Conservation (phyloP, 2,329 filamentous ascomycete genomes). For the Fusarium poae region DNA sequence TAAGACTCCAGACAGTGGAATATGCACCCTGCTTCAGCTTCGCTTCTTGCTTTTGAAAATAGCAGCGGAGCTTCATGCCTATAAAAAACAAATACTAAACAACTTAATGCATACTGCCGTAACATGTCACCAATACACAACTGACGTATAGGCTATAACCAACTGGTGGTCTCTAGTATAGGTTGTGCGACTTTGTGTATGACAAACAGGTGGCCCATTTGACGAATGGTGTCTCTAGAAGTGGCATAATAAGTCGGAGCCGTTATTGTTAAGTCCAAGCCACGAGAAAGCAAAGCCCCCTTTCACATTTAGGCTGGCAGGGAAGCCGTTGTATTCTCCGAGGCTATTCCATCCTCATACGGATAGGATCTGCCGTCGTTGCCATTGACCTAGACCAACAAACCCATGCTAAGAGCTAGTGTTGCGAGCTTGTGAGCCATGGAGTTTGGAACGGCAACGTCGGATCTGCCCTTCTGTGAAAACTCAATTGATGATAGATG, state of each 20-base stretch:
- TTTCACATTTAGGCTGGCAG: conserved; percentile 40
- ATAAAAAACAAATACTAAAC: conserved; percentile 13
- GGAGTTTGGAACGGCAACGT: conserved; percentile 7
- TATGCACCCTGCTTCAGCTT: conserved; percentile 24
- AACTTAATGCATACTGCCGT: conserved; percentile 25
- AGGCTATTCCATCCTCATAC: conserved; percentile 30
- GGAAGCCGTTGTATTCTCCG: conserved; percentile 40
- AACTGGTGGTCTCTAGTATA: conserved; percentile 9
- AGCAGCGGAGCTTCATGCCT: conserved; percentile 8
- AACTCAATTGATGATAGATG: background rate
- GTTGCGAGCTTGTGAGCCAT: conserved; percentile 20
- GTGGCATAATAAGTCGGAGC: conserved; percentile 1
- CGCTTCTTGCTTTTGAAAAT: conserved; percentile 9
- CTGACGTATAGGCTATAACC: conserved; percentile 13
- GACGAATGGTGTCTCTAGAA: conserved; percentile 11
- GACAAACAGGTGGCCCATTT: conserved; percentile 9
- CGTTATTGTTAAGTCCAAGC: conserved; percentile 17
- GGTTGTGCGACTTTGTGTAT: conserved; percentile 6
- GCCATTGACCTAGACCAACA: conserved; percentile 14
- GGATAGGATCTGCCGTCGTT: conserved; percentile 40
- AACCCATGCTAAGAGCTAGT: conserved; percentile 24
- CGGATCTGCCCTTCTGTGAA: background rate
- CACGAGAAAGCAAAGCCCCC: conserved; percentile 34
- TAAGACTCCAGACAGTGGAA: conserved; percentile 16
- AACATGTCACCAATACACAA: conserved; percentile 13